Conservation (phyloP, 805 yeast genomes). For the Spathaspora boniae region DNA sequence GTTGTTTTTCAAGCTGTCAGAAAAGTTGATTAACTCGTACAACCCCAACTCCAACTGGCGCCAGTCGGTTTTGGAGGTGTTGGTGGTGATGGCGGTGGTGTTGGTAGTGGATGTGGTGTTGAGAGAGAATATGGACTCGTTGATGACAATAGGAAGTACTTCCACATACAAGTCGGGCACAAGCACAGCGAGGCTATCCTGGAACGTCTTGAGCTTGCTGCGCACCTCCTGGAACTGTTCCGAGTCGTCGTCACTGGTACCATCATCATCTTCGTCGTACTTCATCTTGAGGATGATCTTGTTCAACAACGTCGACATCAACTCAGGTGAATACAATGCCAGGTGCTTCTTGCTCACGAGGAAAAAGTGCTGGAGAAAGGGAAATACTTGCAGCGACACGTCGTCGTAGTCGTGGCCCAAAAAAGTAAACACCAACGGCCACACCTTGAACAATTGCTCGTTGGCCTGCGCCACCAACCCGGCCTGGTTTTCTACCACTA, state of each 20-base stretch:
- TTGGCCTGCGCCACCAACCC: constrained; percentile 34
- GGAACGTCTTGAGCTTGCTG: constrained; percentile 67
- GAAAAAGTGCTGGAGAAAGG: constrained; percentile 73
- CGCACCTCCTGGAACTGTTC: constrained; percentile 82
- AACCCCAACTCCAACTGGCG: constrained; percentile 82
- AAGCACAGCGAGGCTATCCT: constrained; percentile 68
- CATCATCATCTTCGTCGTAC: constrained; percentile 57
- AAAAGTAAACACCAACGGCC: constrained; percentile 71
- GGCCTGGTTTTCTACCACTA: constrained; percentile 53
- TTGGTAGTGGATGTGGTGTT: constrained; percentile 58
- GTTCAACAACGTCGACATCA: constrained; percentile 60
- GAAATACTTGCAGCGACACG: constrained; percentile 76
- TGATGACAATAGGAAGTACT: constrained; percentile 57
- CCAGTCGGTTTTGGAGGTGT: constrained; percentile 53
- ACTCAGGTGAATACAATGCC: constrained; percentile 34
- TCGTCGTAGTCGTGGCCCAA: constrained; percentile 86
- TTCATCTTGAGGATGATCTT: constrained; percentile 76
- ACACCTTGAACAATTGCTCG: constrained; percentile 53
- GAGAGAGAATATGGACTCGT: constrained; percentile 45
- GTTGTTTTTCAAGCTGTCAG: constrained; percentile 78
- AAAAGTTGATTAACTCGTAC: constrained; percentile 72
- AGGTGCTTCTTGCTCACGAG: constrained; percentile 60
- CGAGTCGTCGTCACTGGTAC: constrained; percentile 66
- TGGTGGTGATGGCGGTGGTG: constrained; percentile 38
- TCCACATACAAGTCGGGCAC: constrained; percentile 61